These are phyloP conservation scores for Globisporangium spiculum DNA, from an alignment of 352 stramenopile species.

Conservation along the genomic window DNA sequence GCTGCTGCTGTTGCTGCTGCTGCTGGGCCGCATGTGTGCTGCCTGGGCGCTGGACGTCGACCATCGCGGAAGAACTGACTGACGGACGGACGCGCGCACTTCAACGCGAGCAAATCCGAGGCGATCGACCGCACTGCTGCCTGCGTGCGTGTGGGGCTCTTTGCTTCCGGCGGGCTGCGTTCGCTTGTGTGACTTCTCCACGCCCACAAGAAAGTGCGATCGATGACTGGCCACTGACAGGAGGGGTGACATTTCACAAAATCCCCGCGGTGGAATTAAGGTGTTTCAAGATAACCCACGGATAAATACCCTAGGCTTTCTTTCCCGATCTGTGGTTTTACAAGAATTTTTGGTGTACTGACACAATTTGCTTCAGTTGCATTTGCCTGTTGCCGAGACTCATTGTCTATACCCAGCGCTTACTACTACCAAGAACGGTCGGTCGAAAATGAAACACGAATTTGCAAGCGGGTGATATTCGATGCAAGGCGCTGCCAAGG, in stretches of 20 bases:
- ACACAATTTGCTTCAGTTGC: too few relatives aligned
- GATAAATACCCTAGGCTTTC: too few relatives aligned
- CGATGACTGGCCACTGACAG: conserved; percentile 6
- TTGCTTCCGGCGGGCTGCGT: conserved; percentile 7
- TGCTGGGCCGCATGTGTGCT: conserved; percentile 8
- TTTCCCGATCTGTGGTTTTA: too few relatives aligned
- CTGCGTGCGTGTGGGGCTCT: background rate
- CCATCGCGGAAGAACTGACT: conserved; percentile 15
- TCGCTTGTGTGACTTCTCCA: conserved; percentile 10
- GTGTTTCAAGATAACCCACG: background rate
- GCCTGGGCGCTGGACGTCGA: conserved; percentile 31
- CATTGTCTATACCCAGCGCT: too few relatives aligned
- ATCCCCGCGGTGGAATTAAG: background rate
- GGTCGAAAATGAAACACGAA: too few relatives aligned
- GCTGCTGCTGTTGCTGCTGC: background rate
- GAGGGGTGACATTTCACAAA: background rate
- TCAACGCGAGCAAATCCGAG: conserved; percentile 11
- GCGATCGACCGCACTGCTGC: background rate
- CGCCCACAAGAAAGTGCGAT: conserved; percentile 13
- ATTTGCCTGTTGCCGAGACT: too few relatives aligned
- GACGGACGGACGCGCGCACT: background rate
- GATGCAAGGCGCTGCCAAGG: too few relatives aligned
- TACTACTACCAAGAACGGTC: too few relatives aligned
- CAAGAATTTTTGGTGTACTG: too few relatives aligned
- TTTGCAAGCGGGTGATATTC: too few relatives aligned